Base-by-base conservation (phyloP, 495 filamentous ascomycete genomes). In the Tuber microsphaerosporum region DNA sequence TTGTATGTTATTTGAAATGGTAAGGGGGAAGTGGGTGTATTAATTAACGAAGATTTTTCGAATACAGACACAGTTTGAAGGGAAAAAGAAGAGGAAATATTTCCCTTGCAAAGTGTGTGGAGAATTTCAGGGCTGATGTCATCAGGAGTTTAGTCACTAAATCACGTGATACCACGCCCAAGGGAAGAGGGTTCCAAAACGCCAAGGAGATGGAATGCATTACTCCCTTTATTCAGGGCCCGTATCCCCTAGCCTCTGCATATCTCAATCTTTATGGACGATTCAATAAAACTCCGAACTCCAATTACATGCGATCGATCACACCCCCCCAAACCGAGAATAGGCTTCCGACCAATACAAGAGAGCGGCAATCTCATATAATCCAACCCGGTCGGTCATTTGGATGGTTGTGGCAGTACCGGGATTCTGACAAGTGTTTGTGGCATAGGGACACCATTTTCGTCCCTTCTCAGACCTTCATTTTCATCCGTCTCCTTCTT, bases 361-460 rank as follows among this genome's bases (percentile, higher is more conserved):
- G 16, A 34, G 39, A 22, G 22, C 39, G 26, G 31, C 56, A 9
- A 65, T 34, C 26, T 65, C 26, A 65, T 34, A 19, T 34, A 65
- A 34, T 34, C 26, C n/a, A 31, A 65, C n/a, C 56, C 12, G n/a
- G 51, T 26, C 0, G 56, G 56, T 80, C 37, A 80, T 34, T 75
- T 73, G 20, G 56, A 75, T 16, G 78, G 77, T 20, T 73, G 71
- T 7, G 70, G 48, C 22, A 80, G 51, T 42, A 80, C 78, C 0
- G 92, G 93, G 79, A 94, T 93, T 71, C 92, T 87, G 45, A 95
- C 92, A 14, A 95, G 87, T 10, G 92, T 93, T 82, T 93, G 91
- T 7, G 92, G 92, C 77, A 95, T 85, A 43, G 87, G 86, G 20
- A 86, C 72, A n/a, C 85, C 85, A 41, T 84, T 76, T 39, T 87